These are phyloP conservation scores for Colletotrichum godetiae DNA, from an alignment of 2,329 filamentous ascomycete species.

Conservation along the genomic window DNA sequence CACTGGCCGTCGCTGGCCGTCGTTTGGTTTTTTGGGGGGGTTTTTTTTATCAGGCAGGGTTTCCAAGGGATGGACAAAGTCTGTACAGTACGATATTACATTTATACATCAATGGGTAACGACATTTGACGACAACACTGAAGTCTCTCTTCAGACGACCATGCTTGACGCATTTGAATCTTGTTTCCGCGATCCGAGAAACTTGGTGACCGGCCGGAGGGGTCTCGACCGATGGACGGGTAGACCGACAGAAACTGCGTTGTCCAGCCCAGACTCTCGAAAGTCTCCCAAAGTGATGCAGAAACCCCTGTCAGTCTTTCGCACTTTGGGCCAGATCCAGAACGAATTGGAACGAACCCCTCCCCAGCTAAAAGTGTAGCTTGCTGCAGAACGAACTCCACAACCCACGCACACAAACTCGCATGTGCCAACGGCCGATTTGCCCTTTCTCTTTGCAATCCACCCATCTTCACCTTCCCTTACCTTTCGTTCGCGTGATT, in stretches of 20 bases:
- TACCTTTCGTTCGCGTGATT: neutral
- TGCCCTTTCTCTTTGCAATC: neutral
- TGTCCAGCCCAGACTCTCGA: neutral
- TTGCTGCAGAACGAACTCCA: conserved; percentile 6
- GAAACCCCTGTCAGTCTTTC: neutral
- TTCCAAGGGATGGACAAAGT: neutral
- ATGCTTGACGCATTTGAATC: no score
- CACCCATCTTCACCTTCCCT: no score
- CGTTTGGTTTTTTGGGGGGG: neutral
- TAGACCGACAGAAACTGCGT: neutral
- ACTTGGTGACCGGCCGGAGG: neutral
- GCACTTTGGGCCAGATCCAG: neutral
- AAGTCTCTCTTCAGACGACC: no score
- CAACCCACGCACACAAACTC: neutral
- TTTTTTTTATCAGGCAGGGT: no score
- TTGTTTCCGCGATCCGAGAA: neutral
- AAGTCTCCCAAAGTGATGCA: neutral
- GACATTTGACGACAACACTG: neutral
- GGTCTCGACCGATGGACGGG: neutral
- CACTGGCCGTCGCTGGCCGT: neutral
- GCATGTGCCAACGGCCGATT: neutral
- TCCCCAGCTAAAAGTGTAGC: no score
- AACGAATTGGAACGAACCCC: neutral
- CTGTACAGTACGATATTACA: neutral
- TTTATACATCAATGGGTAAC: neutral